These are phyloP conservation scores for Talaromyces sp. DNA, from an alignment of 2,329 filamentous ascomycete genomes.

Conservation along the genomic window DNA sequence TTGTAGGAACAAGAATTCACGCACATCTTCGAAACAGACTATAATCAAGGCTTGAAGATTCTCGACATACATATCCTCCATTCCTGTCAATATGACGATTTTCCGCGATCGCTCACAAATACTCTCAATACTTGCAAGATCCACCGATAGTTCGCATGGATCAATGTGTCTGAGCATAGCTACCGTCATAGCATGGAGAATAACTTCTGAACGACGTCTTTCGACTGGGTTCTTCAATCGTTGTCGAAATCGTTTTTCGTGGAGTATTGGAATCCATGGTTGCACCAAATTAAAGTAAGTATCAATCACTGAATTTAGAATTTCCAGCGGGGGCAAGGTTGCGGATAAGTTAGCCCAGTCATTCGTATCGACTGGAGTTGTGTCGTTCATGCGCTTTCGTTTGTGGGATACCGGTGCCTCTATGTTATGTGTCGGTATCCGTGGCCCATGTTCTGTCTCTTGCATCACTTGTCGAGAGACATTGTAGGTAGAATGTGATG, in stretches of 20 bases:
- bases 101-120: conserved; percentile 12
- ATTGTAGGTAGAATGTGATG: neutral
- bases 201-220: conserved; percentile 25
- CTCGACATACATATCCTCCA: conserved; percentile 26
- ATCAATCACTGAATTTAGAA: conserved; percentile 30
- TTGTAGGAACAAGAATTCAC: conserved; percentile 7
- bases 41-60: conserved; percentile 30
- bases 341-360: neutral
- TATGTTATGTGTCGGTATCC: neutral
- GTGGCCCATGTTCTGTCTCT: neutral
- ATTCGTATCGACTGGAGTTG: neutral
- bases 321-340: neutral
- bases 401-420: neutral
- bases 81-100: conserved; percentile 19
- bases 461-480: neutral
- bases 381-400: neutral
- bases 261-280: conserved; percentile 43
- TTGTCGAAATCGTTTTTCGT: conserved; percentile 30
- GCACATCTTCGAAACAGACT: conserved; percentile 37
- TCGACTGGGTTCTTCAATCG: conserved; percentile 25
- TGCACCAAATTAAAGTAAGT: conserved; percentile 41
- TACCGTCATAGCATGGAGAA: conserved; percentile 39
- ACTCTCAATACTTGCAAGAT: neutral
- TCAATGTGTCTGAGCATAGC: conserved; percentile 35
- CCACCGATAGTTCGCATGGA: conserved; percentile 1